A percentile compares a stretch with the other conserved stretches of the same genome.
Evolutionary conservation across 768 basidiomycete genomes (phyloP).

Genomic region (Amanita exitialis): DNA sequence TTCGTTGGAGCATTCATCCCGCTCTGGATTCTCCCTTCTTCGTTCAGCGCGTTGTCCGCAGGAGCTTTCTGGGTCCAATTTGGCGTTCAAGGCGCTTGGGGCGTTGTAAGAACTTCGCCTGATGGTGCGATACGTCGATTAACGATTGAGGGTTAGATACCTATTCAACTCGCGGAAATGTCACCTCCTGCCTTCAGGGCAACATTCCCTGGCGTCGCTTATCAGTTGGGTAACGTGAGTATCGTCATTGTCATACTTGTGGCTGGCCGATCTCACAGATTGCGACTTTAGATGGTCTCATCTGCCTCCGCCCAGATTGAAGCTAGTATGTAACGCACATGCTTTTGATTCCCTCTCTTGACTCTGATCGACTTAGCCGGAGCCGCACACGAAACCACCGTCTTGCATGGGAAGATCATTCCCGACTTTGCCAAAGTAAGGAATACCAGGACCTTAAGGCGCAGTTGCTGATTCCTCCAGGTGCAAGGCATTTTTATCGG

Average conservation of each 20-base stretch:
- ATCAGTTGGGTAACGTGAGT: constrained; percentile 69
- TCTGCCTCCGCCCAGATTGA: constrained; percentile 76
- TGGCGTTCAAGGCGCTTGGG: constrained; percentile 89
- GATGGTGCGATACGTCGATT: constrained; percentile 22
- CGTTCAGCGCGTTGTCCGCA: constrained; percentile 61
- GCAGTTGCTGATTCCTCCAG: constrained; percentile 15
- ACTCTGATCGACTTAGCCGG: constrained; percentile 34
- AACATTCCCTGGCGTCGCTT: constrained; percentile 78
- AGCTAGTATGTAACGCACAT: constrained; percentile 34
- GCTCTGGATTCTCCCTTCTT: constrained; percentile 72
- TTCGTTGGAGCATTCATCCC: constrained; percentile 55
- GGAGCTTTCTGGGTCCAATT: constrained; percentile 85
- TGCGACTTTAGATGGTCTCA: constrained; percentile 39
- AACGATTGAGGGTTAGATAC: constrained; percentile 31
- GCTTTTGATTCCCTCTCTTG: not conserved
- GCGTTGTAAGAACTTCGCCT: constrained; percentile 56
- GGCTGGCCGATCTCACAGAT: not conserved
- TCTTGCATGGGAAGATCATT: constrained; percentile 36
- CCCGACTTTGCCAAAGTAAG: constrained; percentile 55
- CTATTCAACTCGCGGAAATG: constrained; percentile 76
- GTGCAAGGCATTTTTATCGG: constrained; percentile 89
- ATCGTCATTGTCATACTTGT: not conserved
- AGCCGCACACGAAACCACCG: constrained; percentile 38
- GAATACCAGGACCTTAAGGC: not conserved
- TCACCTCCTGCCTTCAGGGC: constrained; percentile 86